Percentiles rank a stretch among this genome's conserved stretches.
phyloP scores from a whole-genome alignment of 2,329 filamentous ascomycete species.

The Alternaria sp. region DNA sequence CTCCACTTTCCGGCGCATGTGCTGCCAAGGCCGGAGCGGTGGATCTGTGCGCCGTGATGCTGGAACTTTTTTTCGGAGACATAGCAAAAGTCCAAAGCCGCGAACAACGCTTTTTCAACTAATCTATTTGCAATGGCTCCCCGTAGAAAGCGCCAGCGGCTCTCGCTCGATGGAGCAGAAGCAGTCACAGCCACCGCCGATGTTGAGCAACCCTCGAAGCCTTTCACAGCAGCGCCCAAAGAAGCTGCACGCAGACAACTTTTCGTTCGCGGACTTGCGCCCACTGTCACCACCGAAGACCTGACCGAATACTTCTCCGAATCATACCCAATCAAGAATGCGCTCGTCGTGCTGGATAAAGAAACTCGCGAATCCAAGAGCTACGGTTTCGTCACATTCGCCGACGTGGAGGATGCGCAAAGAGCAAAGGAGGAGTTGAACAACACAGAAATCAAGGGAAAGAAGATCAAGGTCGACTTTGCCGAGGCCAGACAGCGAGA shows the following conservation, averaged over 20 bases:
- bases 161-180: constrained; percentile 50
- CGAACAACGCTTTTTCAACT: neutral
- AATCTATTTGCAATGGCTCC: constrained; percentile 44
- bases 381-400: constrained; percentile 96
- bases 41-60: constrained; percentile 15
- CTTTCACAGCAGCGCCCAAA: constrained; percentile 30
- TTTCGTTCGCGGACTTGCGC: constrained; percentile 88
- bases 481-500: constrained; percentile 84
- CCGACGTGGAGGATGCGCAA: constrained; percentile 88
- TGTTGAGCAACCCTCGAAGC: constrained; percentile 25
- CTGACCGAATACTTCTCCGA: constrained; percentile 92
- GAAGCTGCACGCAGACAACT: constrained; percentile 62
- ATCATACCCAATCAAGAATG: constrained; percentile 93
- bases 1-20: constrained; percentile 5
- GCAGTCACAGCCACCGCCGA: constrained; percentile 40
- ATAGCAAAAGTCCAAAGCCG: constrained; percentile 2
- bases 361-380: constrained; percentile 87
- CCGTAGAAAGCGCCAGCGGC: constrained; percentile 52
- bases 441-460: constrained; percentile 77
- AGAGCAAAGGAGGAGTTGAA: constrained; percentile 83
- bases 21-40: constrained; percentile 19
- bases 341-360: constrained; percentile 87
- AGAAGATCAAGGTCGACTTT: constrained; percentile 84
- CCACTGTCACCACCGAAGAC: constrained; percentile 78
- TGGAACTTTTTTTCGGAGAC: constrained; percentile 25